Conservation (phyloP, 2,329 filamentous ascomycete species). For the Iodosphaeria phyllophila region DNA sequence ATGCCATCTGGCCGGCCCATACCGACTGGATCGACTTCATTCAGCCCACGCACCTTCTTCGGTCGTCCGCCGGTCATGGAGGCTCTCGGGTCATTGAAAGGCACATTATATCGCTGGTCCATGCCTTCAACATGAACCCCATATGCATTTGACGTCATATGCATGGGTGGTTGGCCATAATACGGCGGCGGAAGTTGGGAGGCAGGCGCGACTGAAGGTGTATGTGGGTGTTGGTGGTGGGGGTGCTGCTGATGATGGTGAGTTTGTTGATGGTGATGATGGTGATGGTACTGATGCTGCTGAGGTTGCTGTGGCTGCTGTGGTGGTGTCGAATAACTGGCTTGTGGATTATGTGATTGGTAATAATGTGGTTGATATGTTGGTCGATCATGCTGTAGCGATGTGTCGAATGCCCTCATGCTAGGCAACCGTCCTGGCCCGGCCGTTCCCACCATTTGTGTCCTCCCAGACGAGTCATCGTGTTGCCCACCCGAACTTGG, state of each 20-base stretch:
- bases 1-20: constrained; percentile 9
- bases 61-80: constrained; percentile 28
- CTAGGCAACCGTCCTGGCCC: no score
- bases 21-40: neutral
- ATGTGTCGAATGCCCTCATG: constrained; percentile 22
- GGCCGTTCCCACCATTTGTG: no score
- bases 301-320: constrained; percentile 3
- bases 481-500: no score
- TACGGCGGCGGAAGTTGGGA: constrained; percentile 20
- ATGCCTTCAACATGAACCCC: constrained; percentile 23
- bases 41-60: constrained; percentile 30
- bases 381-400: constrained; percentile 13
- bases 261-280: neutral
- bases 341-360: no score
- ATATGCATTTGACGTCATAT: constrained; percentile 18
- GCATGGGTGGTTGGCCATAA: constrained; percentile 19
- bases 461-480: no score
- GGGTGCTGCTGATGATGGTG: constrained; percentile 10
- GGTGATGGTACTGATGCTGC: constrained; percentile 7
- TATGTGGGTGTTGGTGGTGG: constrained; percentile 12
- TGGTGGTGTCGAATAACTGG: neutral
- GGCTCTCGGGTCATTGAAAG: constrained; percentile 26
- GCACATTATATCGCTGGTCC: constrained; percentile 25
- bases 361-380: no score
- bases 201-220: constrained; percentile 18